Evolutionary conservation across 73 alveolate genomes (phyloP), one percentile per base, ranked within the genome.

Genomic region (Paraurostyla sp.): DNA sequence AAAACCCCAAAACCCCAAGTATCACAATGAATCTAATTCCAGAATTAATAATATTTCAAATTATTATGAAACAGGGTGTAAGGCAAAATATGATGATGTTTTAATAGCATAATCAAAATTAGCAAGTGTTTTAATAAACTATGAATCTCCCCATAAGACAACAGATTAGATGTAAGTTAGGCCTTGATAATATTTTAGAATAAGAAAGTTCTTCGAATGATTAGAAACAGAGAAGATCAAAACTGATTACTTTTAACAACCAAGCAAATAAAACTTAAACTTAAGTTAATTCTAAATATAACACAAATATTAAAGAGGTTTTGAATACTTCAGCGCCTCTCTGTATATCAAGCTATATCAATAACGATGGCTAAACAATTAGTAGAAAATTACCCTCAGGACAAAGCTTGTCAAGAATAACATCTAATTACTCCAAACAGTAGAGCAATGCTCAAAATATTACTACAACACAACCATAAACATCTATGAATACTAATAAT

Each of bases 261-360:
- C 48, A 43, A 35, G 45, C 46, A 7, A 69, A 60, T 27, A 22
- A 23, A 23, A 60, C 45, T 22, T 32, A 60, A 32, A 60, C 78
- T 7, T 60, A 22, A 60, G 50, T 60, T 16, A 9, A 60, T 32
- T 32, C 78, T 30, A 60, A 60, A 27, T 60, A 27, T 60, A 60
- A 60, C 22, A 16, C 78, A 22, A 69, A 69, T 25, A 69, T 69
- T 36, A 69, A 69, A 40, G 84, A 69, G 40, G 48, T 69, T 36
- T 22, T 69, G 35, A 69, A 69, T 69, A 69, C 84, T 11, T 69
- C 84, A n/a, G 84, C 84, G 40, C 84, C 84, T 36, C 16, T 69
- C n/a, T 69, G 84, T 23, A 69, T 69, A 7, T 69, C 84, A 13
- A 69, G 84, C 23, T 69, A 69, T 35, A 46, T 69, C 22, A 4